phyloP scores from a whole-genome alignment of 495 filamentous ascomycete genomes.

The Podospora sp. region DNA sequence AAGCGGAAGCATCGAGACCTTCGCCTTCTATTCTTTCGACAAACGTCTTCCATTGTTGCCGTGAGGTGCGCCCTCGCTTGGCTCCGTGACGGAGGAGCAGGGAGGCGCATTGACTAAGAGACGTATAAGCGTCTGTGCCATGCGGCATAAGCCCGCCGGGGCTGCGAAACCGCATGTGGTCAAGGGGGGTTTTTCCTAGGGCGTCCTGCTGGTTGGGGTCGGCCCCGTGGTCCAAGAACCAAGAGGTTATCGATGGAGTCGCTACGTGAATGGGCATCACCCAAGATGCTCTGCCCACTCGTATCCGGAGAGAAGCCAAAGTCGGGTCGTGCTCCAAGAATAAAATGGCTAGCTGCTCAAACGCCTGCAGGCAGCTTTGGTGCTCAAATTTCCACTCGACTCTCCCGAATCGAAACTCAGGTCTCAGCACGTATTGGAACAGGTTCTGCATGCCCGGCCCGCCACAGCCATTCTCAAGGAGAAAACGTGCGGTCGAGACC shows the following conservation, averaged over 20 bases:
- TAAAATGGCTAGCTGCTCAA: neutral
- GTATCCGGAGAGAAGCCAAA: neutral
- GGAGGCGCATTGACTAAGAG: too few relatives aligned
- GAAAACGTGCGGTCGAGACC: neutral
- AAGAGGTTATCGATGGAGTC: neutral
- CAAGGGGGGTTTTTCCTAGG: neutral
- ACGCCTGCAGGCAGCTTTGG: neutral
- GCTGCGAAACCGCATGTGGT: neutral
- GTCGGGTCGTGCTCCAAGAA: neutral
- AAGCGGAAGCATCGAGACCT: too few relatives aligned
- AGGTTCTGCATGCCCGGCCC: neutral
- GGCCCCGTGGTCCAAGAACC: neutral
- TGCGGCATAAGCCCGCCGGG: too few relatives aligned
- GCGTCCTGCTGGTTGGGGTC: neutral
- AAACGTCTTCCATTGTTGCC: too few relatives aligned
- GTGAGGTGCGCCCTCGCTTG: too few relatives aligned
- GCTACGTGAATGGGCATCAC: neutral
- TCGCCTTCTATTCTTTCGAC: too few relatives aligned
- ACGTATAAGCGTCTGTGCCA: too few relatives aligned
- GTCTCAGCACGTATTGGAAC: neutral
- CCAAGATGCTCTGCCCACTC: neutral
- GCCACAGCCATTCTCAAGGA: neutral
- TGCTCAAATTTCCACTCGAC: too few relatives aligned
- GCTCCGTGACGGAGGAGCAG: too few relatives aligned
- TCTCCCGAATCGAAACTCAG: neutral